Percentiles rank a stretch among this genome's conserved stretches.
phyloP scores from a whole-genome alignment of 106 monocot species.

The Dioscorea alata region DNA sequence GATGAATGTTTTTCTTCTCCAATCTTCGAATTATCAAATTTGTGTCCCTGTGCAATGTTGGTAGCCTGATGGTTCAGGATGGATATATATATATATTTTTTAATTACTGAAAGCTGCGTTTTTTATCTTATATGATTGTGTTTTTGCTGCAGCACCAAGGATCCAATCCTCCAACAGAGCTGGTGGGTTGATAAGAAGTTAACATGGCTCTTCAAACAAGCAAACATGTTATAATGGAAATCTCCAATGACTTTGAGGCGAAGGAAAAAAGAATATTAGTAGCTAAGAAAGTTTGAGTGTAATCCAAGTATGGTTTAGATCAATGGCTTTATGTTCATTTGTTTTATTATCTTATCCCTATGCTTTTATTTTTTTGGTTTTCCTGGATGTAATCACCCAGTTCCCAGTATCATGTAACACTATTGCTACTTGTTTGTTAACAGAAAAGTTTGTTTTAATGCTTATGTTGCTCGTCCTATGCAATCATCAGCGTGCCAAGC shows the following conservation, averaged over 20 bases:
- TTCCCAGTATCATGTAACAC: too few species aligned
- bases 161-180: constrained; percentile 7
- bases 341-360: background rate
- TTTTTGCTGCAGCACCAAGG: constrained; percentile 23
- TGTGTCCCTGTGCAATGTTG: too few species aligned
- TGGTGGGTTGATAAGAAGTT: constrained; percentile 2
- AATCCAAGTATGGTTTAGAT: background rate
- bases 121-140: background rate
- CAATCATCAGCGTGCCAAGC: too few species aligned
- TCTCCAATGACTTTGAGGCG: background rate
- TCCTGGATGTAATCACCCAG: too few species aligned
- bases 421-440: too few species aligned
- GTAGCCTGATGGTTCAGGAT: too few species aligned
- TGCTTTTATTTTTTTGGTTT: too few species aligned
- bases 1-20: too few species aligned
- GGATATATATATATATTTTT: background rate
- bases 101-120: background rate
- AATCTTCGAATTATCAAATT: too few species aligned
- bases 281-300: background rate
- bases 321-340: background rate
- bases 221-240: too few species aligned
- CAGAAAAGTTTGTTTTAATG: too few species aligned
- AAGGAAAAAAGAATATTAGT: background rate
- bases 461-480: too few species aligned
- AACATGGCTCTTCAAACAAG: background rate